Base-by-base conservation (phyloP, 139 green algal genomes). In the Tetradesmus obliquus region DNA sequence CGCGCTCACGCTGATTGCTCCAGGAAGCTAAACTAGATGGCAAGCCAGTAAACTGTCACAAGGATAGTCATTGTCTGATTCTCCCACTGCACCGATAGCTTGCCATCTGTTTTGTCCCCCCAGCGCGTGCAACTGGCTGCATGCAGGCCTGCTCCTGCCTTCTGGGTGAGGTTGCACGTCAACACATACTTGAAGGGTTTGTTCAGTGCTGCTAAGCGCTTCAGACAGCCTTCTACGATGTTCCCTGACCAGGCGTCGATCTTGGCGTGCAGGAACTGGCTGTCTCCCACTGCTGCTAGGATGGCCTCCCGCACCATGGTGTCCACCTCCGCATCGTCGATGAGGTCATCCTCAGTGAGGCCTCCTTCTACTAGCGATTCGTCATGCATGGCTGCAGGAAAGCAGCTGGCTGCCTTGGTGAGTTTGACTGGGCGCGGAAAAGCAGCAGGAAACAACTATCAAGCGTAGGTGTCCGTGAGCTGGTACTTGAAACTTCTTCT, bases 111-210 rank as follows among this genome's bases (percentile, higher is more conserved):
- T 79, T 97, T 97, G 51, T 97, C 95, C 53, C 97, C 96, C 97
- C 97, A 99, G 5, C 96, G 91, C 22, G 94, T 96, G 81, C 94
- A 97, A 91, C 95, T 96, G 3, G 97, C 95, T 5, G 96, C 95
- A 90, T 98, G 97, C 60, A 98, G 91, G 0, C 97, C 97, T 60
- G 97, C 97, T 8, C 97, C 94, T 7, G 95, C 96, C 81, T 98
- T 98, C 88, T 99, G 97, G 22, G 91, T 96, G 5, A 98, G 85
- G 87, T 96, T 97, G 94, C 95, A 97, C 17, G 95, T 97, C 5
- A 96, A 87, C 15, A 97, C 93, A 60, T 96, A 98, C 91, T 99
- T 99, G 94, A 98, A 98, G 0, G 96, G 97, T 94, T 98, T 98
- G 86, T 95, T 94, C 32, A 98, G 92, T 0, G 94, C 95, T 24